Percentiles rank a stretch among this genome's conserved stretches.
phyloP scores from a whole-genome alignment of 139 green algal species.

The Coelastrella sp. region DNA sequence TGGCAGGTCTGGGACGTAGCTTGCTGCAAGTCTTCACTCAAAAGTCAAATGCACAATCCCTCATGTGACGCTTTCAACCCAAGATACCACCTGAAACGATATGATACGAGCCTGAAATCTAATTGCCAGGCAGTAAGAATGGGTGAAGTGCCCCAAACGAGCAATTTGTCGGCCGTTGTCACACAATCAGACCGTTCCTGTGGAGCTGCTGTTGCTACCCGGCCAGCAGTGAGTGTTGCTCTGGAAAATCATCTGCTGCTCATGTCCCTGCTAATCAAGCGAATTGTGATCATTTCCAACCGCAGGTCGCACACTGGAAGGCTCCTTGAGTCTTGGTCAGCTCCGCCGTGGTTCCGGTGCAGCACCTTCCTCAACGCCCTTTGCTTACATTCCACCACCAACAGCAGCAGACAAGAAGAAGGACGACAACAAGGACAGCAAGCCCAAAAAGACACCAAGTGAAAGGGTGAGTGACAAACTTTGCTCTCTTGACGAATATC shows the following conservation, averaged over 20 bases:
- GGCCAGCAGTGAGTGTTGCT: not conserved
- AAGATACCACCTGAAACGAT: no score
- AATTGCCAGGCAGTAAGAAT: no score
- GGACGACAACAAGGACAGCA: not conserved
- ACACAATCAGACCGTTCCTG: no score
- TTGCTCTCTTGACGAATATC: no score
- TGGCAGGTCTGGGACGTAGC: not conserved
- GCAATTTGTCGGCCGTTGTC: no score
- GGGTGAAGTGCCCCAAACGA: no score
- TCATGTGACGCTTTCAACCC: no score
- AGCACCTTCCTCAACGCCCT: conserved; percentile 41
- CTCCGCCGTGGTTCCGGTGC: conserved; percentile 42
- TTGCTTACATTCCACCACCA: conserved; percentile 58
- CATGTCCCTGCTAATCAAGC: not conserved
- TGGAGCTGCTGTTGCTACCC: no score
- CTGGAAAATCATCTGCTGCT: not conserved
- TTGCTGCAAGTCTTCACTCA: not conserved
- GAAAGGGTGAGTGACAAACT: not conserved
- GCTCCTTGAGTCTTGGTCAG: conserved; percentile 69
- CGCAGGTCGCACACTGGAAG: conserved; percentile 71
- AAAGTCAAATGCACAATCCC: not conserved
- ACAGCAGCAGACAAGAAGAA: conserved; percentile 12
- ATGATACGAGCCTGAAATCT: no score
- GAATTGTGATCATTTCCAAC: not conserved
- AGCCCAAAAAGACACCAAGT: not conserved